Percentiles rank a stretch among this genome's conserved stretches.
Evolutionary conservation across 352 stramenopile genomes (phyloP).

Genomic region (Globisporangium emineosum): DNA sequence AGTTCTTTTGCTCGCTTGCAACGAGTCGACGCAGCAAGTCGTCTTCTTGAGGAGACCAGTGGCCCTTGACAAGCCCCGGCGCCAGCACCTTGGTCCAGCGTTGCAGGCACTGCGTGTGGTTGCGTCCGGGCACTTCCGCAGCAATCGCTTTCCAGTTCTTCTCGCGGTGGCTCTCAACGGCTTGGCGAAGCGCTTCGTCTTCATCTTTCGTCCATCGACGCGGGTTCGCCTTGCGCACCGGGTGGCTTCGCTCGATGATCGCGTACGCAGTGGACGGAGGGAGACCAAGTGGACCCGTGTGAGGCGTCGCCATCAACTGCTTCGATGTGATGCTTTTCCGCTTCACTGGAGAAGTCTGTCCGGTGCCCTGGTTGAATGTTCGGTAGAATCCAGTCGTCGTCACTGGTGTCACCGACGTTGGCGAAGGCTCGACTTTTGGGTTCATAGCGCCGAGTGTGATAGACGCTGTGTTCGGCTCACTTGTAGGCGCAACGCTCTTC

Average conservation of each 20-base stretch:
- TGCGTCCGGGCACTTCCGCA: conserved; percentile 75
- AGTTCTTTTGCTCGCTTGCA: conserved; percentile 90
- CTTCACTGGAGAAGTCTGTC: conserved; percentile 60
- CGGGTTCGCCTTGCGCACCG: conserved; percentile 64
- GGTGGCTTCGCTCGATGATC: conserved; percentile 29
- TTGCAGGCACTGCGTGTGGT: conserved; percentile 88
- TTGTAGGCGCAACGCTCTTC: conserved; percentile 12
- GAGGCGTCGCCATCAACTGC: conserved; percentile 50
- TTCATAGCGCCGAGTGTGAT: conserved; percentile 5
- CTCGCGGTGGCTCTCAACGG: conserved; percentile 78
- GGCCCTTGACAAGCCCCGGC: conserved; percentile 93
- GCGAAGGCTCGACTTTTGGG: conserved; percentile 27
- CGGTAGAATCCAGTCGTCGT: conserved; percentile 29
- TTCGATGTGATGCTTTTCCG: conserved; percentile 78
- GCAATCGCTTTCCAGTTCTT: conserved; percentile 91
- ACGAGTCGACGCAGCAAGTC: conserved; percentile 90
- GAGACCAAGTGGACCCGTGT: conserved; percentile 20
- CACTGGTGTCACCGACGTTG: conserved; percentile 41
- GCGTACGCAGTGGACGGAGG: conserved; percentile 16
- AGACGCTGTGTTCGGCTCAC: background rate
- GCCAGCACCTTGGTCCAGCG: conserved; percentile 93
- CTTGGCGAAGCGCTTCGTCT: conserved; percentile 79
- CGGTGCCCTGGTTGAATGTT: conserved; percentile 24
- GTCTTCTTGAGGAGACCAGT: conserved; percentile 95
- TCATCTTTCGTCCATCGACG: conserved; percentile 87